Percentiles rank a stretch among this genome's conserved stretches.
Conservation (phyloP, 257 asterid species). For the Penstemon eatonii region DNA sequence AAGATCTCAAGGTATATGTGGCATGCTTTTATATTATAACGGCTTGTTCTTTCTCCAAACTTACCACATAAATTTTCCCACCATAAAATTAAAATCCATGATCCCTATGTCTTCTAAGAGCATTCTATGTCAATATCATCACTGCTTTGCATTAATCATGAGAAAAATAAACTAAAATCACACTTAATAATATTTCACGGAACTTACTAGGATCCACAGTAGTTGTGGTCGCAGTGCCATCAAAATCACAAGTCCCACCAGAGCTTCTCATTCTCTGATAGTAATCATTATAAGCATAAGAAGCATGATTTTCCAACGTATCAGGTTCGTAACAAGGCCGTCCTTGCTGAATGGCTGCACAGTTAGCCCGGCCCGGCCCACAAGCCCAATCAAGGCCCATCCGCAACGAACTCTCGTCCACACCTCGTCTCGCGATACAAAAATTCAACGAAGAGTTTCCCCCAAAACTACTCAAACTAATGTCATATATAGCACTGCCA, state of each 20-base stretch:
- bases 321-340: slow-evolving; percentile 69
- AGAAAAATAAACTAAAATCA: background rate
- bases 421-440: slow-evolving; percentile 63
- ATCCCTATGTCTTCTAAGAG: background rate
- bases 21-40: too few relatives aligned
- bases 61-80: too few relatives aligned
- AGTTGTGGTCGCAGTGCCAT: slow-evolving; percentile 67
- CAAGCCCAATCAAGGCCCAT: slow-evolving; percentile 87
- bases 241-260: slow-evolving; percentile 88
- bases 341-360: slow-evolving; percentile 70
- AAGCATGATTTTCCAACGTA: slow-evolving; percentile 74
- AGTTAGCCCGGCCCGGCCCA: slow-evolving; percentile 80
- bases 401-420: slow-evolving; percentile 47
- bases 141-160: background rate
- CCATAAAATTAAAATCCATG: background rate
- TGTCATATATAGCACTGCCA: slow-evolving; percentile 59
- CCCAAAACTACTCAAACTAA: slow-evolving; percentile 39
- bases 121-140: background rate
- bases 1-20: too few relatives aligned
- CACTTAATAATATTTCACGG: background rate
- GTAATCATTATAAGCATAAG: slow-evolving; percentile 86
- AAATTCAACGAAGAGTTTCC: slow-evolving; percentile 50
- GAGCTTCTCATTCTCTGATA: slow-evolving; percentile 59
- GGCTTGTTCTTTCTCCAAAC: too few relatives aligned
- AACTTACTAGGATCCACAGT: slow-evolving; percentile 79